Conservation (phyloP, 2,329 filamentous ascomycete genomes). For the Metarhizium guizhouense region DNA sequence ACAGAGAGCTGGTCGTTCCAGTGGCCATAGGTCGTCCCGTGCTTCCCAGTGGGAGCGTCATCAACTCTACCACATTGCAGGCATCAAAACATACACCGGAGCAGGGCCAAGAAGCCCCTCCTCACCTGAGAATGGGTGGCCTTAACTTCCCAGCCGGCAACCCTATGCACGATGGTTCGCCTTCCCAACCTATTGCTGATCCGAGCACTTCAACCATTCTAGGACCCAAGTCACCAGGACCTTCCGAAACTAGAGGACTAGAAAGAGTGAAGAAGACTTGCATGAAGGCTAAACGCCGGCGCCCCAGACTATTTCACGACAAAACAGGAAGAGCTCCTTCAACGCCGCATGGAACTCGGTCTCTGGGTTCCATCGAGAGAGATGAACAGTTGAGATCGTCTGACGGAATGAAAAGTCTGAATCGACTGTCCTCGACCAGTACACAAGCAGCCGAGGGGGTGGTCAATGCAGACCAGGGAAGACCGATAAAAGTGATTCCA, state of each 20-base stretch:
- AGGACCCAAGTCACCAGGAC: too few relatives aligned
- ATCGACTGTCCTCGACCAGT: background rate
- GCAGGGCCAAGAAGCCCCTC: too few relatives aligned
- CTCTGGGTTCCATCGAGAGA: background rate
- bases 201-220: too few relatives aligned
- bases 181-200: too few relatives aligned
- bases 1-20: too few relatives aligned
- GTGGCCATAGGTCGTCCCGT: too few relatives aligned
- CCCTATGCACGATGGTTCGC: too few relatives aligned
- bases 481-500: background rate
- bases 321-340: background rate
- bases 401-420: background rate
- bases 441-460: background rate
- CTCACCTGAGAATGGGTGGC: too few relatives aligned
- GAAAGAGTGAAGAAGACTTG: background rate
- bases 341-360: background rate
- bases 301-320: background rate
- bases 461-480: background rate
- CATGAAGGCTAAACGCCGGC: background rate
- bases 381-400: background rate
- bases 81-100: too few relatives aligned
- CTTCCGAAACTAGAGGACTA: background rate
- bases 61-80: too few relatives aligned
- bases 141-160: too few relatives aligned
- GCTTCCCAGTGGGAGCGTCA: too few relatives aligned